Evolutionary conservation across 2,329 filamentous ascomycete genomes (phyloP), one percentile per base, ranked within the genome.

Genomic region (Colletotrichum kahawae): DNA sequence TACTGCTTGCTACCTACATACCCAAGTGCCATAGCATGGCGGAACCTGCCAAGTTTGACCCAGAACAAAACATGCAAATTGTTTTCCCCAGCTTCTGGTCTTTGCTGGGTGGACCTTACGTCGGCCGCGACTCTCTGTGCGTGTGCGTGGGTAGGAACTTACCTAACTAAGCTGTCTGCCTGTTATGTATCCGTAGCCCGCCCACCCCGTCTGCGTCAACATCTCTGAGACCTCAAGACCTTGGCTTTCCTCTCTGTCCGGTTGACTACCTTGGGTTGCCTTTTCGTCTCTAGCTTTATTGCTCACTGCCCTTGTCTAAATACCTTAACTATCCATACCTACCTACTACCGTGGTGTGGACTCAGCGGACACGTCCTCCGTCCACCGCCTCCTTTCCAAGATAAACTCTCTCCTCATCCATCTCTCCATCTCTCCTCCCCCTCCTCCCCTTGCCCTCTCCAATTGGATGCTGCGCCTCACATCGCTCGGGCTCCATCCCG

Each of bases 401-500:
- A 60, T 21, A n/a, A 60, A 60, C 57, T 60, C 31, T 60, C 57
- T 33, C 33, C 29, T 21, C 57, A 16, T 60, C 18, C n/a, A 29
- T 56, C 51, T 56, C 51, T 56, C 16, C 54, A 21, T 57, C 54
- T 21, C 27, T 29, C 21, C 54, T 56, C 16, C 21, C 34, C 31
- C 29, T 31, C 48, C 3, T 18, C 43, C 10, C 33, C 21, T 21
- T 38, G 29, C 29, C 27, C 9, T 36, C 29, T 57, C 48, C 43
- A 38, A 54, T 75, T 67, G 62, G 69, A 31, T 34, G 72, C 72
- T 75, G 62, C 72, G 72, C 69, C 72, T 75, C 56, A 62, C 57
- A 57, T 67, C 72, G 69, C 72, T 72, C 69, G 72, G 69, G 24
- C 72, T 72, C 63, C 72, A 48, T 72, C 69, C 64, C 54, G 62